A percentile compares a stretch with the other conserved stretches of the same genome.
These are phyloP conservation scores for Arthrobotrys pseudoclavata DNA, from an alignment of 2,329 filamentous ascomycete genomes.

Conservation along the genomic window DNA sequence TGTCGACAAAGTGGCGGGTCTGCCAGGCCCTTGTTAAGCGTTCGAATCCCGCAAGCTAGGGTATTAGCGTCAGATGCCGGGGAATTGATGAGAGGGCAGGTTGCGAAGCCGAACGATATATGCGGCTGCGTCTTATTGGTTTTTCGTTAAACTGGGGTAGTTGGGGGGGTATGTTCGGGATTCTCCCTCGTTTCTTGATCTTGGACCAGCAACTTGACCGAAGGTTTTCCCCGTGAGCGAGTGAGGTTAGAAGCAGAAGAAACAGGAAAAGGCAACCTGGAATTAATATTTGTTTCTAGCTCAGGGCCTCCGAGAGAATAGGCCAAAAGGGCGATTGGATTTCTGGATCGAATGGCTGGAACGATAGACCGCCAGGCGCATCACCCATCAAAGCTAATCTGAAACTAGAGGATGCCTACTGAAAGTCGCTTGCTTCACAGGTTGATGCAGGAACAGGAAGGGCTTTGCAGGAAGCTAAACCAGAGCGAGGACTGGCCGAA, in stretches of 20 bases:
- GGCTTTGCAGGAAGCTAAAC: conserved; percentile 39
- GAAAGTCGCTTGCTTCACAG: conserved; percentile 39
- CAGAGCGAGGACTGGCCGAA: conserved; percentile 47
- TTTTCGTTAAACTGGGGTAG: conserved; percentile 55
- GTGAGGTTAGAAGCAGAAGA: conserved; percentile 4
- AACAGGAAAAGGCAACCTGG: conserved; percentile 28
- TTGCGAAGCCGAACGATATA: conserved; percentile 58
- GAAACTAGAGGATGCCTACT: conserved; percentile 55
- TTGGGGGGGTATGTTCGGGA: conserved; percentile 31
- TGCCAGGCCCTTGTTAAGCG: conserved; percentile 57
- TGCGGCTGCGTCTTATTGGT: conserved; percentile 55
- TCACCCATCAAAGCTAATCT: conserved; percentile 37
- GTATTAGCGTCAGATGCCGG: conserved; percentile 58
- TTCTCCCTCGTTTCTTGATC: conserved; percentile 34
- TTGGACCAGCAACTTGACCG: conserved; percentile 15
- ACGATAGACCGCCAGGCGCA: conserved; percentile 20
- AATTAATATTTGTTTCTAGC: conserved; percentile 32
- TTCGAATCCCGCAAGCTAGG: conserved; percentile 58
- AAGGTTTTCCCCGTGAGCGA: conserved; percentile 4
- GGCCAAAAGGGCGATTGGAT: conserved; percentile 44
- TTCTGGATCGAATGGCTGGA: conserved; percentile 29
- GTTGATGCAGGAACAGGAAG: conserved; percentile 54
- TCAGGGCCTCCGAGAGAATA: conserved; percentile 17
- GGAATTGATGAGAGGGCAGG: conserved; percentile 58
- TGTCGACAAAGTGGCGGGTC: conserved; percentile 57